phyloP scores from a whole-genome alignment of 805 yeast genomes.

The Yarrowia hollandica region DNA sequence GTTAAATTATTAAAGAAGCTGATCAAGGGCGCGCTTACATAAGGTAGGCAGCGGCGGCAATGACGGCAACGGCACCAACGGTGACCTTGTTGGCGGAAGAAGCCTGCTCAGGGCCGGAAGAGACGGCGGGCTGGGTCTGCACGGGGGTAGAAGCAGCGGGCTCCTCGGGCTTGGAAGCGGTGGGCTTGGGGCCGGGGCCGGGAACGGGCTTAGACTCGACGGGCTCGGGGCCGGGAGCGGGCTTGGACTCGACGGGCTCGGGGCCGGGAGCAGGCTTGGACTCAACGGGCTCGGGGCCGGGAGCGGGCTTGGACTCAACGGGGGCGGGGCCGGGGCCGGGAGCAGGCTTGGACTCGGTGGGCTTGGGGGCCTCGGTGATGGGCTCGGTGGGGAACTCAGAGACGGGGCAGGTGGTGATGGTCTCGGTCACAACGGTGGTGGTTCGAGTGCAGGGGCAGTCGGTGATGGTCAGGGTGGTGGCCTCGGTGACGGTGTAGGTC shows the following conservation, averaged over 20 bases:
- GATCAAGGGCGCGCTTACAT: slow-evolving; percentile 41
- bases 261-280: slow-evolving; percentile 28
- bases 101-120: slow-evolving; percentile 34
- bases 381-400: slow-evolving; percentile 32
- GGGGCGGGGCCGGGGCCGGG: slow-evolving; percentile 29
- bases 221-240: slow-evolving; percentile 29
- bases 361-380: slow-evolving; percentile 29
- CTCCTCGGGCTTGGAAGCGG: slow-evolving; percentile 26
- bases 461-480: slow-evolving; percentile 82
- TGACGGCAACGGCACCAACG: slow-evolving; percentile 51
- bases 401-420: slow-evolving; percentile 39
- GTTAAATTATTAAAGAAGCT: slow-evolving; percentile 16
- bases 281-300: slow-evolving; percentile 31
- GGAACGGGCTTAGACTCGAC: slow-evolving; percentile 31
- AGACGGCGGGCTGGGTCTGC: slow-evolving; percentile 24
- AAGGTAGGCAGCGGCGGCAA: slow-evolving; percentile 54
- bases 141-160: slow-evolving; percentile 1
- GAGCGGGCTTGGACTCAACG: slow-evolving; percentile 32
- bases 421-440: slow-evolving; percentile 37
- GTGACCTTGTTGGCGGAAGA: slow-evolving; percentile 35
- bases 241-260: slow-evolving; percentile 8
- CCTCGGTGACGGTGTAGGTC: slow-evolving; percentile 73
- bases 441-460: slow-evolving; percentile 82
- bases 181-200: slow-evolving; percentile 28
- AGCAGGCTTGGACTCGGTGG: slow-evolving; percentile 32